Conservation (phyloP, 2,329 filamentous ascomycete genomes). For the Ceratocystis papillata region DNA sequence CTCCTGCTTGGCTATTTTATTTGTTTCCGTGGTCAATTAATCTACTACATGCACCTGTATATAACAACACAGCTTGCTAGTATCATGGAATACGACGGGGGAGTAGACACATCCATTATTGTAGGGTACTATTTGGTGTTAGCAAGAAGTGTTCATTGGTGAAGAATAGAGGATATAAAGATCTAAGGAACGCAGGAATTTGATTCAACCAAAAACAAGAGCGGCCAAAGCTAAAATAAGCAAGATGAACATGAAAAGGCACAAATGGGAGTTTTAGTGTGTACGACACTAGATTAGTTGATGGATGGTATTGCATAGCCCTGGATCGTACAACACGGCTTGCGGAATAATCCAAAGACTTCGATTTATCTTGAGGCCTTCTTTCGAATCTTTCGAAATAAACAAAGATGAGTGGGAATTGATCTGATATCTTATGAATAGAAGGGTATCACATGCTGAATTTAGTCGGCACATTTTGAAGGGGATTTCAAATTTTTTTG, state of each 20-base stretch:
- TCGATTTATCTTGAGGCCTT: background rate
- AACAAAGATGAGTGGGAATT: background rate
- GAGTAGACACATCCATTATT: no score
- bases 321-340: background rate
- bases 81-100: no score
- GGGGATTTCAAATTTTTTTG: background rate
- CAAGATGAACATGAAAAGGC: no score
- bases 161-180: no score
- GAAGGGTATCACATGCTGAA: slow-evolving; percentile 1
- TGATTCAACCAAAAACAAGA: no score
- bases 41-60: background rate
- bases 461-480: background rate
- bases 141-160: no score
- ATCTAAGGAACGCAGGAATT: no score
- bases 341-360: background rate
- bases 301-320: background rate
- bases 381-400: background rate
- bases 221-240: no score
- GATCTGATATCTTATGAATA: background rate
- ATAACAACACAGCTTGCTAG: background rate
- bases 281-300: no score
- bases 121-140: no score
- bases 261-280: no score
- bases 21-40: background rate
- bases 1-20: background rate